Evolutionary conservation across 1,284 basidiomycete species (phyloP).

Genomic region (Ceratobasidium sp.): DNA sequence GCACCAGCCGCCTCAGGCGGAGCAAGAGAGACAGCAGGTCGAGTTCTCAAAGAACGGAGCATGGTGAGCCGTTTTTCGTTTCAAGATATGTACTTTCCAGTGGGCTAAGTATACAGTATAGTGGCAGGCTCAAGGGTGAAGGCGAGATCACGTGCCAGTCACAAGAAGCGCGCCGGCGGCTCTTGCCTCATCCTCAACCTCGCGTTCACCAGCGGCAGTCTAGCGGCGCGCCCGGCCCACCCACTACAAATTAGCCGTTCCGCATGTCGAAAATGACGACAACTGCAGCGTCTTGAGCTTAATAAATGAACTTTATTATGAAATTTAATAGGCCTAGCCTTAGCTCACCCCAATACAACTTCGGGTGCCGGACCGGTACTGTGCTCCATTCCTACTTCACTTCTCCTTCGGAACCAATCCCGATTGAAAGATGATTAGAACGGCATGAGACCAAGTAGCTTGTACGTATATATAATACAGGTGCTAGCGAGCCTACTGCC

Average conservation of each 20-base stretch:
- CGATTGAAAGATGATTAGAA: neutral
- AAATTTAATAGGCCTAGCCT: neutral
- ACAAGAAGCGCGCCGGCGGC: no score
- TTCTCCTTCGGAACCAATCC: slow-evolving; percentile 27
- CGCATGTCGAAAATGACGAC: no score
- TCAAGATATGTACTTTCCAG: neutral
- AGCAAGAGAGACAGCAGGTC: slow-evolving; percentile 3
- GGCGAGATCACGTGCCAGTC: no score
- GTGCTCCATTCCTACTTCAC: slow-evolving; percentile 5
- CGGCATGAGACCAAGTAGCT: slow-evolving; percentile 4
- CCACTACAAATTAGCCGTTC: no score
- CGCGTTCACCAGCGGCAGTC: no score
- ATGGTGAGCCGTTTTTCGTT: neutral
- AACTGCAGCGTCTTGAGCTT: no score
- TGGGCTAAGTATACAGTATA: no score
- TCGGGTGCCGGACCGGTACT: slow-evolving; percentile 29
- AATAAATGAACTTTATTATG: neutral
- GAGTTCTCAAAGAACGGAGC: slow-evolving; percentile 32
- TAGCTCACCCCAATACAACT: neutral
- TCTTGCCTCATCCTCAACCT: no score
- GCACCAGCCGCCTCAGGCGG: neutral
- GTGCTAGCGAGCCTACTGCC: no score
- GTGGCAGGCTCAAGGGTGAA: no score
- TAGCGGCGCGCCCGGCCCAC: no score
- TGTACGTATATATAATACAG: slow-evolving; percentile 8